Conservation (phyloP, 2,329 filamentous ascomycete genomes). For the Orbilia ellipsospora region DNA sequence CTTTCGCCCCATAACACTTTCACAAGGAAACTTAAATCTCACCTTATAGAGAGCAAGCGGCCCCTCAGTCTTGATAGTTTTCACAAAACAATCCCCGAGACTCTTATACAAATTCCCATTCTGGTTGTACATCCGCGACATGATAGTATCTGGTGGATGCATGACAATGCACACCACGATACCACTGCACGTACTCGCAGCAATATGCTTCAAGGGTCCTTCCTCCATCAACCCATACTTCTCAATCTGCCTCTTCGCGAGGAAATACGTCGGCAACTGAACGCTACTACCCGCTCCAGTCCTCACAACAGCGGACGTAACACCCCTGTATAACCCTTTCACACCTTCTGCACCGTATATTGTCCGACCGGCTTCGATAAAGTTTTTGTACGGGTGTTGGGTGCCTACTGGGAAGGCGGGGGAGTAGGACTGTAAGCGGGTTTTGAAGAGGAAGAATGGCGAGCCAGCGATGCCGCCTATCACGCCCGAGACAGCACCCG, state of each 20-base stretch:
- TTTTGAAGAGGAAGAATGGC: slow-evolving; percentile 98
- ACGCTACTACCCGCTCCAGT: slow-evolving; percentile 96
- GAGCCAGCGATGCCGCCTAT: slow-evolving; percentile 92
- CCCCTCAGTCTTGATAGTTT: slow-evolving; percentile 92
- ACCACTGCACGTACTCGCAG: slow-evolving; percentile 87
- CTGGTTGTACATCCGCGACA: slow-evolving; percentile 99
- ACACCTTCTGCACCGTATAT: slow-evolving; percentile 84
- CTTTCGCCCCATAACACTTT: neutral
- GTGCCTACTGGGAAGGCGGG: slow-evolving; percentile 93
- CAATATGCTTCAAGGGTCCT: slow-evolving; percentile 85
- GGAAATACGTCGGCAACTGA: slow-evolving; percentile 97
- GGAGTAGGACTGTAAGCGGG: slow-evolving; percentile 90
- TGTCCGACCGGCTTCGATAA: slow-evolving; percentile 80
- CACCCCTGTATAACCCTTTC: slow-evolving; percentile 85
- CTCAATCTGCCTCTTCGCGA: slow-evolving; percentile 87
- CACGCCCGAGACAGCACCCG: slow-evolving; percentile 87
- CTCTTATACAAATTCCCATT: slow-evolving; percentile 96
- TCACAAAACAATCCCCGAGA: slow-evolving; percentile 88
- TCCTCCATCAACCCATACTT: slow-evolving; percentile 89
- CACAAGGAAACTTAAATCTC: neutral
- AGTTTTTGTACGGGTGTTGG: slow-evolving; percentile 92
- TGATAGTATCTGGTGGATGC: slow-evolving; percentile 98
- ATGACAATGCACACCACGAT: slow-evolving; percentile 98
- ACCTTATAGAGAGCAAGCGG: slow-evolving; percentile 90
- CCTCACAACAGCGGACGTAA: slow-evolving; percentile 91